These are phyloP conservation scores for Aciculosporium take DNA, from an alignment of 2,329 filamentous ascomycete genomes.

Conservation along the genomic window DNA sequence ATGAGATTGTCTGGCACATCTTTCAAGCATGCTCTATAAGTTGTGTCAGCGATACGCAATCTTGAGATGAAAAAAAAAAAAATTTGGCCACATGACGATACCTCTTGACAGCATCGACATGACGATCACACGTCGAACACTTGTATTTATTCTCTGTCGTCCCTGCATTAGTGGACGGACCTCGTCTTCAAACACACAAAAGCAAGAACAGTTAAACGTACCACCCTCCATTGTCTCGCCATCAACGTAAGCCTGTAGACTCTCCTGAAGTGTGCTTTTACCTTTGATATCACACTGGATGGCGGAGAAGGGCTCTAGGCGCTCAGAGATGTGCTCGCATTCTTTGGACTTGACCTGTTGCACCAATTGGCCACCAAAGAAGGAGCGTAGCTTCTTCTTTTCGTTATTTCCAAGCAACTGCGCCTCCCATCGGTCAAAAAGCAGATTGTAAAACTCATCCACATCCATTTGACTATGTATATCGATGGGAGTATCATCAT, in stretches of 20 bases:
- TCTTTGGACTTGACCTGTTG: slow-evolving; percentile 94
- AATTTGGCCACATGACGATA: slow-evolving; percentile 17
- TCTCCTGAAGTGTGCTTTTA: slow-evolving; percentile 70
- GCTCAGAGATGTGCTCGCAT: slow-evolving; percentile 84
- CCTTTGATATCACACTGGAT: slow-evolving; percentile 96
- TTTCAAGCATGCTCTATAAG: slow-evolving; percentile 65
- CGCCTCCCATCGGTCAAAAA: slow-evolving; percentile 82
- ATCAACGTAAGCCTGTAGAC: slow-evolving; percentile 86
- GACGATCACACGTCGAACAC: slow-evolving; percentile 74
- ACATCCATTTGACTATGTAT: slow-evolving; percentile 92
- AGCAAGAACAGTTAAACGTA: slow-evolving; percentile 17
- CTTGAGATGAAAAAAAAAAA: too few species aligned
- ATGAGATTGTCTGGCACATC: slow-evolving; percentile 89
- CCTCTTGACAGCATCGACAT: slow-evolving; percentile 88
- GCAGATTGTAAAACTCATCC: slow-evolving; percentile 89
- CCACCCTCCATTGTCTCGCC: slow-evolving; percentile 92
- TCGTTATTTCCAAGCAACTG: slow-evolving; percentile 56
- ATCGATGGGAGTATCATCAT: slow-evolving; percentile 72
- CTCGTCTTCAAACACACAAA: neutral
- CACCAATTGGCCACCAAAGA: slow-evolving; percentile 83
- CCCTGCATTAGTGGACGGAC: neutral
- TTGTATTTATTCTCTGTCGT: slow-evolving; percentile 89
- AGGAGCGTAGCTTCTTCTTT: slow-evolving; percentile 61
- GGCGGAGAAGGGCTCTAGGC: slow-evolving; percentile 79
- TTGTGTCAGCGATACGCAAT: slow-evolving; percentile 6